Evolutionary conservation across 2,329 filamentous ascomycete genomes (phyloP), one percentile per base, ranked within the genome.

Genomic region (Neophaeococcomyces aloes): DNA sequence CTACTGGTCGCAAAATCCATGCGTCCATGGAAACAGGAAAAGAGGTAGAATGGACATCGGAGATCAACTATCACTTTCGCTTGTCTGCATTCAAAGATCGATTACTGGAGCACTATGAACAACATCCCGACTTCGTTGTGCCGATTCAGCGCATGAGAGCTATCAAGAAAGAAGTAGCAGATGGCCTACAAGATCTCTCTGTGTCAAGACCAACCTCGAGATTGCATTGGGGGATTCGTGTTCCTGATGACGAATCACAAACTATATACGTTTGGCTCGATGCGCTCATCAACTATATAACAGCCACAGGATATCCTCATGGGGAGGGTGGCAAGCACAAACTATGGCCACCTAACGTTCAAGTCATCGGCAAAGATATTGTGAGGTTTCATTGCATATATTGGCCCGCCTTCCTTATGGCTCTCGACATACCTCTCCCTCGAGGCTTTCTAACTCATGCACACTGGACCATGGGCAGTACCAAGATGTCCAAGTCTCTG

Each of bases 191-290:
- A 56, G 91, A 98, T 60, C 72, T 98, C 11, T 95, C 87, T 3
- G 77, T 95, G 39, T 96, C 89, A 2, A 75, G 93, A 21, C 91
- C 91, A 0, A 69, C 74, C 3, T 77, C 81, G 43, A 76, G 91
- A 37, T 65, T 96, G 31, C 75, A 69, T 18, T 98, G 91, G 91
- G 91, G 91, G 3, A 83, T 98, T 45, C 79, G 73, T 5, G 91
- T 95, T 19, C 91, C 91, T 0, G 81, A 80, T 42, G 91, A 98
- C 56, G 68, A 75, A 0, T 76, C 70, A 14, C 91, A 96, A 63
- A 96, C 88, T 2, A 89, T 98, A 46, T 98, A 98, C 58, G 93
- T 98, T 25, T 98, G 91, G 91, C 75, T 98, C 0, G 93, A 98
- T 64, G 91, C 91, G 1, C 75, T 98, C 23, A 74, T 96, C 56